A percentile compares a stretch with the other conserved stretches of the same genome.
These are phyloP conservation scores for Phytophthora megakarya DNA, from an alignment of 352 stramenopile genomes.

Conservation along the genomic window DNA sequence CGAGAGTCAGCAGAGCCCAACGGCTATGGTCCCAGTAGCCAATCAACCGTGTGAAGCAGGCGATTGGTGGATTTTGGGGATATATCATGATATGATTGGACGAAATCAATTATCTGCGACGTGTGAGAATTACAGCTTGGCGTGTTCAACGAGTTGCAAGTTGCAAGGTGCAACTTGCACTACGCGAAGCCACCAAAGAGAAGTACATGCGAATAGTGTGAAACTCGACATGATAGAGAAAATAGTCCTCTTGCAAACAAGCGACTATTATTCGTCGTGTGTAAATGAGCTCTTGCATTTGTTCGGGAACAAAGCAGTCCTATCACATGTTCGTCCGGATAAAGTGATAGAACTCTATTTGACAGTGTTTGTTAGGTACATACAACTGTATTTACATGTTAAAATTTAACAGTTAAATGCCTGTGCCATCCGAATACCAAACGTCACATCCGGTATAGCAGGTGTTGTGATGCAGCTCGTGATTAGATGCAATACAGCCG, in stretches of 20 bases:
- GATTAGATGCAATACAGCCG: slow-evolving; percentile 39
- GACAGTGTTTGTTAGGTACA: neutral
- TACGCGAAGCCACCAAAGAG: too few species aligned
- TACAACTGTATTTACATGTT: neutral
- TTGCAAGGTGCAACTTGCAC: too few species aligned
- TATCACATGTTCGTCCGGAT: slow-evolving; percentile 21
- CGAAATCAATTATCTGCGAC: slow-evolving; percentile 25
- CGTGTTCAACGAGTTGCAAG: too few species aligned
- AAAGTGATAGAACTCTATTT: neutral
- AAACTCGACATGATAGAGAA: too few species aligned
- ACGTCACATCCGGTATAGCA: slow-evolving; percentile 6
- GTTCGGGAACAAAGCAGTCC: neutral
- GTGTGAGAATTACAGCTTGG: slow-evolving; percentile 34
- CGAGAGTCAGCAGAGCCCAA: slow-evolving; percentile 8
- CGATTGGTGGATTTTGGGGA: slow-evolving; percentile 21
- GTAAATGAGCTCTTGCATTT: neutral
- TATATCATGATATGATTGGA: slow-evolving; percentile 9
- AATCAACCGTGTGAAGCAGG: slow-evolving; percentile 27
- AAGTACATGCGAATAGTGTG: too few species aligned
- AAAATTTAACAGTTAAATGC: too few species aligned
- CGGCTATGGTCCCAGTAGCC: slow-evolving; percentile 25
- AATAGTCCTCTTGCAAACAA: too few species aligned
- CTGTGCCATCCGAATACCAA: slow-evolving; percentile 12
- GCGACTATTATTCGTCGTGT: too few species aligned
- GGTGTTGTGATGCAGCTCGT: slow-evolving; percentile 32